phyloP scores from a whole-genome alignment of 257 asterid species.

The Solanum gandarillasii region DNA sequence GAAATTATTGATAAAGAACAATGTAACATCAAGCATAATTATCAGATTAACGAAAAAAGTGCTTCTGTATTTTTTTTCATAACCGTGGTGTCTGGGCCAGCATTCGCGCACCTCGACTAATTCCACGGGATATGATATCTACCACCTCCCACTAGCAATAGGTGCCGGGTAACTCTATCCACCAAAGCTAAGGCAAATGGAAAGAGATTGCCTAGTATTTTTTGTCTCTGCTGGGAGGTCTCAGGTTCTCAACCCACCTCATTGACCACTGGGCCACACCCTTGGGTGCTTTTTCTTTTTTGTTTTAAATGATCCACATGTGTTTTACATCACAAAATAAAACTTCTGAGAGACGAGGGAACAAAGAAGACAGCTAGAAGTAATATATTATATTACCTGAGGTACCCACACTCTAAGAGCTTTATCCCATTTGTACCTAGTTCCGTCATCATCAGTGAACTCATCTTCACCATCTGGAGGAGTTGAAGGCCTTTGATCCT shows the following conservation, averaged over 20 bases:
- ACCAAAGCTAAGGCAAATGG: not conserved
- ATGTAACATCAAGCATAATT: not conserved
- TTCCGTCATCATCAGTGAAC: constrained; percentile 95
- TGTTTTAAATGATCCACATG: not conserved
- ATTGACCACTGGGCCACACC: not conserved
- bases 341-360: not conserved
- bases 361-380: not conserved
- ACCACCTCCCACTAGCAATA: not conserved
- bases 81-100: not conserved
- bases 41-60: not conserved
- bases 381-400: constrained; percentile 47
- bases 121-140: not conserved
- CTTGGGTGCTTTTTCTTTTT: not conserved
- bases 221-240: not conserved
- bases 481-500: constrained; percentile 68
- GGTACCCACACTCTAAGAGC: constrained; percentile 84
- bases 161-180: not conserved
- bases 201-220: not conserved
- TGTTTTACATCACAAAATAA: not conserved
- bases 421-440: constrained; percentile 83
- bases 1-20: not conserved
- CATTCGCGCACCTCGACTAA: not conserved
- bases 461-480: constrained; percentile 96
- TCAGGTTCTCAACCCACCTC: not conserved
- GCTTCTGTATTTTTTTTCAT: not conserved